Percentiles rank a stretch among this genome's conserved stretches.
phyloP scores from a whole-genome alignment of 2,329 filamentous ascomycete genomes.

The Trichophyton rubrum region DNA sequence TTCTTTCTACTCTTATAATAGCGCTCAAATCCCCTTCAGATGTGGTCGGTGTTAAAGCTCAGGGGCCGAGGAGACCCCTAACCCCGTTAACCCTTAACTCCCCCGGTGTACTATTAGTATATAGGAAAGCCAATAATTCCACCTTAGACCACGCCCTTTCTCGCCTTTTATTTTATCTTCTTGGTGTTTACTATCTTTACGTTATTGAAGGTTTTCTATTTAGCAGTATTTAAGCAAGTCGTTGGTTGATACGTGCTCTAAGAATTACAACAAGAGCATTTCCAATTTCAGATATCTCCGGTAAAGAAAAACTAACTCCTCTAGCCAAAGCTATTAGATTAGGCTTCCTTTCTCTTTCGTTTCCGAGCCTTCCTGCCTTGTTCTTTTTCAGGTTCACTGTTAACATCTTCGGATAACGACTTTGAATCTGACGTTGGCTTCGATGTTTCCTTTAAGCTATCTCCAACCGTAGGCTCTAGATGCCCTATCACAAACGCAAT shows the following conservation, averaged over 20 bases:
- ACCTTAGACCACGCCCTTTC: not conserved
- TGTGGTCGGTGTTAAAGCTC: not conserved
- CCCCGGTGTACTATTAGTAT: conserved; percentile 11
- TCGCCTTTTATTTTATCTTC: not conserved
- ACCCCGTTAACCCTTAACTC: too few relatives aligned
- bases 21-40: not conserved
- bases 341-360: not conserved
- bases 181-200: not conserved
- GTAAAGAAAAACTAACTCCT: not conserved
- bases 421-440: not conserved
- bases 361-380: not conserved
- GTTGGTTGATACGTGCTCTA: too few relatives aligned
- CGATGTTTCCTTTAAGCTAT: not conserved
- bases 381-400: not conserved
- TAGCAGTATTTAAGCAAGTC: too few relatives aligned
- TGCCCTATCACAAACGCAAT: conserved; percentile 29
- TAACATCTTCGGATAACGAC: not conserved
- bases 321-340: not conserved
- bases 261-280: not conserved
- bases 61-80: not conserved
- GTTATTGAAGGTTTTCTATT: too few relatives aligned
- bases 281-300: not conserved
- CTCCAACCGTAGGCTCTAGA: conserved; percentile 17
- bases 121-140: conserved; percentile 7
- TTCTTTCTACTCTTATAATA: not conserved